phyloP scores from a whole-genome alignment of 1,284 basidiomycete genomes.

The Moesziomyces antarcticus region DNA sequence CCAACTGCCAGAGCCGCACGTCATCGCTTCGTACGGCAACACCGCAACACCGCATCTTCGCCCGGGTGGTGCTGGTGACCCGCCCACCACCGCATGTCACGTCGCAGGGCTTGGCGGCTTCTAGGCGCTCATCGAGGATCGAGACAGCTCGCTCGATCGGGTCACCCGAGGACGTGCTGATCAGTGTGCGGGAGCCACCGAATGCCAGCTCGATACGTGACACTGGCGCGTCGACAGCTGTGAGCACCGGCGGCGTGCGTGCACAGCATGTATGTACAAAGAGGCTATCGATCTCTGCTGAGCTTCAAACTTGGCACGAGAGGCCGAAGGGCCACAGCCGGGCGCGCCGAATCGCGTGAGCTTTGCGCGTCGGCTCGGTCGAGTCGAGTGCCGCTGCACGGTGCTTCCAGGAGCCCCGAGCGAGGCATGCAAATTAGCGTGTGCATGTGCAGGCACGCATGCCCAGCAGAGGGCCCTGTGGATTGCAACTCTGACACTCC shows the following conservation, averaged over 20 bases:
- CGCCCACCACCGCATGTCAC: background rate
- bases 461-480: constrained; percentile 2
- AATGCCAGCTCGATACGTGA: no score
- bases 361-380: background rate
- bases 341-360: background rate
- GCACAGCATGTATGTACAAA: no score
- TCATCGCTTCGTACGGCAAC: background rate
- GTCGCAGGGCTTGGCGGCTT: background rate
- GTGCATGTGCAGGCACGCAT: constrained; percentile 2
- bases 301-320: background rate
- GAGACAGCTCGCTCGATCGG: no score
- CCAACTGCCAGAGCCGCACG: background rate
- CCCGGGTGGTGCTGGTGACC: background rate
- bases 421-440: constrained; percentile 3
- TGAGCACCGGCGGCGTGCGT: no score
- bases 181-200: no score
- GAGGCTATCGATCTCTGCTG: background rate
- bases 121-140: no score
- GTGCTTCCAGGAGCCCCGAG: constrained; percentile 4
- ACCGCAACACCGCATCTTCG: no score
- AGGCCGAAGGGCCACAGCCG: background rate
- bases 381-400: constrained; percentile 12
- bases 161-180: no score
- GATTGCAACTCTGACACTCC: background rate
- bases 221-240: no score